These are phyloP conservation scores for Blastobotrys terrestris DNA, from an alignment of 805 yeast genomes.

Conservation along the genomic window DNA sequence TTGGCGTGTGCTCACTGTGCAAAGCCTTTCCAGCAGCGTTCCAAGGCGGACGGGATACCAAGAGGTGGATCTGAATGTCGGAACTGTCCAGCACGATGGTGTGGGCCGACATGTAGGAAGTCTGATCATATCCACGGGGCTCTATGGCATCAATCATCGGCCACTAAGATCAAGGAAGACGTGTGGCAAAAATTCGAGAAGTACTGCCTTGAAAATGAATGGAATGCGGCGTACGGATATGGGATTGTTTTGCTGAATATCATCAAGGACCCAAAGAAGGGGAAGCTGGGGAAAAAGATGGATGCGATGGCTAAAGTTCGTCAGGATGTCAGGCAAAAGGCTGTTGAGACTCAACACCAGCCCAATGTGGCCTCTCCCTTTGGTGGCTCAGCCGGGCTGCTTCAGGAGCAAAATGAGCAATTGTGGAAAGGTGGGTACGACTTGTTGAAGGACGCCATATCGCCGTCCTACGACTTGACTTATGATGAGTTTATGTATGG, in stretches of 20 bases:
- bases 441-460: constrained; percentile 44
- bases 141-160: constrained; percentile 48
- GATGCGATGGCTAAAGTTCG: constrained; percentile 61
- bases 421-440: constrained; percentile 56
- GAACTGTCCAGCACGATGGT: constrained; percentile 64
- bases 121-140: constrained; percentile 46
- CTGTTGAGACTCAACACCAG: constrained; percentile 41
- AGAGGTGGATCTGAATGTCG: constrained; percentile 56
- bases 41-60: constrained; percentile 18
- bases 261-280: constrained; percentile 31
- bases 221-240: constrained; percentile 64
- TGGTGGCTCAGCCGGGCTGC: constrained; percentile 47
- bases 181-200: constrained; percentile 52
- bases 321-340: constrained; percentile 57
- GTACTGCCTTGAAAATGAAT: constrained; percentile 56
- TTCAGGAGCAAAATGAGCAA: constrained; percentile 49
- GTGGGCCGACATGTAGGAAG: constrained; percentile 55
- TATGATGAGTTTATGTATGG: constrained; percentile 53
- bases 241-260: constrained; percentile 49
- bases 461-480: constrained; percentile 27
- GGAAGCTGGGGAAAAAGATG: constrained; percentile 31
- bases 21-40: constrained; percentile 36
- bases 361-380: constrained; percentile 30
- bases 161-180: constrained; percentile 23
- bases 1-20: constrained; percentile 74